These are phyloP conservation scores for Sindora glabra DNA, from an alignment of 306 rosid genomes.

Conservation along the genomic window DNA sequence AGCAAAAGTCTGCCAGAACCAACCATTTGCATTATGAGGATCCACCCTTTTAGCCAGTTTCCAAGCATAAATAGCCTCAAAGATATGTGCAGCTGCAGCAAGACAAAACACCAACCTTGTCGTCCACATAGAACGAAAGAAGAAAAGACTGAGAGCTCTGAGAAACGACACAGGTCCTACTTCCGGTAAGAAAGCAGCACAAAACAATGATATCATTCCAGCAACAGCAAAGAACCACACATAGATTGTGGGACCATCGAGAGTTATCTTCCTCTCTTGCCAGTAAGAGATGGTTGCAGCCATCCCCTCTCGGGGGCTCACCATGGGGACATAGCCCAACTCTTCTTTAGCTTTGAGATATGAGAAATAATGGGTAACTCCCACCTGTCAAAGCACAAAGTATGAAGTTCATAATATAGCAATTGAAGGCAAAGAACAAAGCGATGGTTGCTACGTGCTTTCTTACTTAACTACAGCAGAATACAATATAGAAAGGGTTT, in stretches of 20 bases:
- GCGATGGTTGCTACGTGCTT: neutral
- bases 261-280: constrained; percentile 52
- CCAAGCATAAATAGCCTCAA: constrained; percentile 44
- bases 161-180: constrained; percentile 48
- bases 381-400: constrained; percentile 56
- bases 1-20: constrained; percentile 50
- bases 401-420: neutral
- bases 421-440: neutral
- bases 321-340: constrained; percentile 75
- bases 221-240: constrained; percentile 53
- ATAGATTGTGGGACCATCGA: constrained; percentile 78
- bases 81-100: constrained; percentile 16
- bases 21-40: constrained; percentile 34
- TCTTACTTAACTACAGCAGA: neutral
- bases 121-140: no score
- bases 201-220: constrained; percentile 55
- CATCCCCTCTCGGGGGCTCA: constrained; percentile 72
- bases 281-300: constrained; percentile 79
- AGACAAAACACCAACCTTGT: constrained; percentile 18
- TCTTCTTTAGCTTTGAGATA: constrained; percentile 84
- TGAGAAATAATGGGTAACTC: constrained; percentile 79
- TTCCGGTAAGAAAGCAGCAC: constrained; percentile 71
- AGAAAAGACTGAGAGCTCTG: constrained; percentile 41
- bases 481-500: neutral
- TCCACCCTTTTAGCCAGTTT: constrained; percentile 38